Evolutionary conservation across 495 filamentous ascomycete genomes (phyloP).

Genomic region (Talaromyces stipitatus): DNA sequence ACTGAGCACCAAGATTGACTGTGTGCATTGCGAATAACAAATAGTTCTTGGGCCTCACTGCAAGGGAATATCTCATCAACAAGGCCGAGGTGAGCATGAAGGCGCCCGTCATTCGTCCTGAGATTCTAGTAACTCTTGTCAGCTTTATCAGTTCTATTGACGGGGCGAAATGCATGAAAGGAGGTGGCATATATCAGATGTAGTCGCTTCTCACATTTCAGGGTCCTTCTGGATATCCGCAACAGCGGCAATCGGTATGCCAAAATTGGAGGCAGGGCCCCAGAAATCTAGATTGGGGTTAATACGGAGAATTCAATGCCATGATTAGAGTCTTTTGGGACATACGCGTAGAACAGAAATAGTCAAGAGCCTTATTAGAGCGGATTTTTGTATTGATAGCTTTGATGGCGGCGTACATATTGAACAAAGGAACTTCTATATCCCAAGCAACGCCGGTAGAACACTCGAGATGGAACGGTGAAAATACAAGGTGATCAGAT

Average conservation of each 20-base stretch:
- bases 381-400: constrained; percentile 94
- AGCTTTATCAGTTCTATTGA: no score
- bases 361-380: constrained; percentile 75
- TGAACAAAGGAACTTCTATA: not conserved
- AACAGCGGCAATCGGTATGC: constrained; percentile 90
- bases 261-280: constrained; percentile 96
- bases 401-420: constrained; percentile 87
- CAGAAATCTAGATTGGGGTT: constrained; percentile 97
- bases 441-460: not conserved
- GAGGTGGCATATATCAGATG: no score
- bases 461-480: not conserved
- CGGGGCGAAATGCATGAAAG: no score
- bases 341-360: constrained; percentile 97
- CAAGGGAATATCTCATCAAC: constrained; percentile 97
- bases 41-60: constrained; percentile 87
- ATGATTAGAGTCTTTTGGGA: constrained; percentile 14
- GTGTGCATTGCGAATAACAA: constrained; percentile 90
- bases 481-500: not conserved
- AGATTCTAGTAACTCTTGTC: constrained; percentile 83
- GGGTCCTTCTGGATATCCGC: constrained; percentile 94
- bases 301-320: not conserved
- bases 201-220: constrained; percentile 62
- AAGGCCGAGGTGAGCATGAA: constrained; percentile 83
- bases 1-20: constrained; percentile 74
- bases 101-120: constrained; percentile 85